phyloP scores from a whole-genome alignment of 192 early-diverging fungal genomes.

The Martensiomyces pterosporus region DNA sequence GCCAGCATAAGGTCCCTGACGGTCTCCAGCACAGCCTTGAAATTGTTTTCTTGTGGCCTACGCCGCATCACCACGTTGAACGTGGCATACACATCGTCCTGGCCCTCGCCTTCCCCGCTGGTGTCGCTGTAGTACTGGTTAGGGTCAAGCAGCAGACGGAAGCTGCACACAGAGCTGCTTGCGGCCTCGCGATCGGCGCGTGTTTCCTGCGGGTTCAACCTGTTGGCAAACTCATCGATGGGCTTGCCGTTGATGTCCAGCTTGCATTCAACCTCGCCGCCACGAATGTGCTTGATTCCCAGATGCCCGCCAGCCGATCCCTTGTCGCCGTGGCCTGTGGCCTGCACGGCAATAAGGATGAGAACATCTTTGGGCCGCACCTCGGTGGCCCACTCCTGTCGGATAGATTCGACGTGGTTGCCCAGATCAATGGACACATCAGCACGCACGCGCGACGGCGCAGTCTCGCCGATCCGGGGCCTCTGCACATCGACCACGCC shows the following conservation, averaged over 20 bases:
- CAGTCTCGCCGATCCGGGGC: conserved; percentile 49
- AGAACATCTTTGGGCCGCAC: conserved; percentile 84
- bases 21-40: conserved; percentile 86
- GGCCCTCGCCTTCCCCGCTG: no score
- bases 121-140: conserved; percentile 67
- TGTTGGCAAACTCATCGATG: conserved; percentile 43
- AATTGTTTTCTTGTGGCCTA: conserved; percentile 87
- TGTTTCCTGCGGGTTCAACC: conserved; percentile 21
- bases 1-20: conserved; percentile 79
- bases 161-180: conserved; percentile 48
- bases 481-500: conserved; percentile 64
- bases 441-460: conserved; percentile 71
- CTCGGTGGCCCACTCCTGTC: conserved; percentile 79
- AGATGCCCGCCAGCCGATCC: conserved; percentile 57
- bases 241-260: conserved; percentile 70
- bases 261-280: conserved; percentile 77
- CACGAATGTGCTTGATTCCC: conserved; percentile 78
- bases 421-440: conserved; percentile 72
- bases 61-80: conserved; percentile 92
- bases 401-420: conserved; percentile 65
- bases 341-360: conserved; percentile 68
- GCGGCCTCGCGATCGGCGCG: neutral
- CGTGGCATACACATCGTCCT: conserved; percentile 62
- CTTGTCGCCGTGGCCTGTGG: conserved; percentile 40
- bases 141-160: conserved; percentile 79